Conservation (phyloP, 129 eudicot genomes). For the Heracleum sosnowskyi region DNA sequence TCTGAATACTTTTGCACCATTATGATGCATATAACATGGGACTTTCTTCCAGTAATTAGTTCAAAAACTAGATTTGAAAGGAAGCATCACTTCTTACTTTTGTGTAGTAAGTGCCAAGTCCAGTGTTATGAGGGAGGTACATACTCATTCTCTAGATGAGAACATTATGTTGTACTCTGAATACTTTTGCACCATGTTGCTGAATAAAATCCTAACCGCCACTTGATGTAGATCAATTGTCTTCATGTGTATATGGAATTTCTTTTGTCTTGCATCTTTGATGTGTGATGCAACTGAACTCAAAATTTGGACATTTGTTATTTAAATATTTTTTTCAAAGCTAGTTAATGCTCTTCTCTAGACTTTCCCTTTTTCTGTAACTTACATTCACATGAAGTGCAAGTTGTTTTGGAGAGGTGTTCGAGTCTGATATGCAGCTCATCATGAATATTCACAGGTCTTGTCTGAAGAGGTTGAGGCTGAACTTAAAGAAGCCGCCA, state of each 20-base stretch:
- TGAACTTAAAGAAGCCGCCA: slow-evolving; percentile 76
- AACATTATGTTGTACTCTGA: not conserved
- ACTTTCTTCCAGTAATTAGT: not conserved
- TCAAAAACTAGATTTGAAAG: not conserved
- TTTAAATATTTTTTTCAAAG: not conserved
- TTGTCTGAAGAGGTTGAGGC: slow-evolving; percentile 71
- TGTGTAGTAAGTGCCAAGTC: not conserved
- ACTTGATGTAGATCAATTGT: not conserved
- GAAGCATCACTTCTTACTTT: not conserved
- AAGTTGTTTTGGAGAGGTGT: not conserved
- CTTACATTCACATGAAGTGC: not conserved
- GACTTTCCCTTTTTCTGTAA: not conserved
- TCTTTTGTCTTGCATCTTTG: not conserved
- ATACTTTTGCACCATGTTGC: not conserved
- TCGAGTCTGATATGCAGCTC: not conserved
- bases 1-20: not conserved
- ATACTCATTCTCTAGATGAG: not conserved
- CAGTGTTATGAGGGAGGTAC: not conserved
- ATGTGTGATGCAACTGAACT: not conserved
- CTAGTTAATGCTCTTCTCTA: not conserved
- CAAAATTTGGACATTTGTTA: not conserved
- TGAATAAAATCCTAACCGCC: not conserved
- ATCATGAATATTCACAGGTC: slow-evolving; percentile 29
- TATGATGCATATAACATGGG: not conserved
- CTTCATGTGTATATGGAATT: not conserved